phyloP scores from a whole-genome alignment of 345 rosid species.

The Gossypium turneri region DNA sequence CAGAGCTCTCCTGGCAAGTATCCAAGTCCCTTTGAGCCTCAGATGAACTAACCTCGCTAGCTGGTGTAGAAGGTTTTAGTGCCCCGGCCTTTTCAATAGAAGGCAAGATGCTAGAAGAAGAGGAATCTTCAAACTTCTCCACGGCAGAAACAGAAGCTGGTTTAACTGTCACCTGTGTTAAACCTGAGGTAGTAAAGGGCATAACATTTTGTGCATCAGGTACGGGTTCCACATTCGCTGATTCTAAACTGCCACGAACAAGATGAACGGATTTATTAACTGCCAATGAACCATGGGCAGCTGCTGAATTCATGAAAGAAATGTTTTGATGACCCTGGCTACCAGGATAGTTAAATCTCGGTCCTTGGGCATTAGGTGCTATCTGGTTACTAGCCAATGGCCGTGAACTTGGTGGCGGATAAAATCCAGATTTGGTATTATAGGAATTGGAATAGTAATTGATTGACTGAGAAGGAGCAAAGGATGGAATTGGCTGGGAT shows the following conservation, averaged over 20 bases:
- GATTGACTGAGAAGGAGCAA: constrained; percentile 41
- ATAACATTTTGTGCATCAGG: constrained; percentile 36
- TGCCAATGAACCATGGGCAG: constrained; percentile 33
- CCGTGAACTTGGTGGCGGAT: constrained; percentile 39
- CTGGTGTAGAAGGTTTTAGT: constrained; percentile 32
- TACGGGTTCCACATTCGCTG: constrained; percentile 32
- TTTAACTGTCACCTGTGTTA: constrained; percentile 48
- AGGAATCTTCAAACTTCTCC: constrained; percentile 34
- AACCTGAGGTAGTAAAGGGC: constrained; percentile 33
- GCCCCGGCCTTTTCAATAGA: constrained; percentile 42
- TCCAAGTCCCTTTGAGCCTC: constrained; percentile 35
- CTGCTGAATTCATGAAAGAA: constrained; percentile 43
- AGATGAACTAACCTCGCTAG: constrained; percentile 34
- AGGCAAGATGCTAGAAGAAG: constrained; percentile 23
- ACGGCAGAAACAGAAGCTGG: constrained; percentile 36
- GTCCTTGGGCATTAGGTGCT: constrained; percentile 53
- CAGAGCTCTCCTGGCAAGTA: constrained; percentile 31
- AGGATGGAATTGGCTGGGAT: constrained; percentile 58
- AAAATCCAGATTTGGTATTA: constrained; percentile 41
- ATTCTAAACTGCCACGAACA: constrained; percentile 35
- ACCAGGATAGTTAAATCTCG: constrained; percentile 49
- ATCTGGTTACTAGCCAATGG: constrained; percentile 56
- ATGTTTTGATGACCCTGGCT: constrained; percentile 60
- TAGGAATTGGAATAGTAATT: constrained; percentile 45
- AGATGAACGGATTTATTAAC: constrained; percentile 39